Evolutionary conservation across 2,329 filamentous ascomycete genomes (phyloP), one percentile per base, ranked within the genome.

Genomic region (Colletotrichum sansevieriae): DNA sequence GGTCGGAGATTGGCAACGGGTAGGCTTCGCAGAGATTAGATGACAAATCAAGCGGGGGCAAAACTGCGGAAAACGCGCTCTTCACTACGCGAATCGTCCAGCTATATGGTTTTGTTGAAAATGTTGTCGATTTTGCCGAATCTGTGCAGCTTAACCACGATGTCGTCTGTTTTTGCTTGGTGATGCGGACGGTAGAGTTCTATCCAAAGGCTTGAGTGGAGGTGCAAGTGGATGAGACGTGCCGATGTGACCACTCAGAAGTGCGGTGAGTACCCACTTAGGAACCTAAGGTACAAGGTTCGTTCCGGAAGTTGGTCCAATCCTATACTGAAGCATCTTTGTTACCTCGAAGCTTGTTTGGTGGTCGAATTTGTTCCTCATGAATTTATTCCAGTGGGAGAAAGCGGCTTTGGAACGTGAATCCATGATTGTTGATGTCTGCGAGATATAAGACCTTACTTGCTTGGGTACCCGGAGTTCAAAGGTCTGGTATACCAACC

Each of bases 111-210:
- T 29, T 57, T 29, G 13, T 11, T 12, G 41, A 35, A 35, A 57
- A 29, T 22, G n/a, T 10, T 44, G 1, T 33, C 15, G 39, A 43
- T 6, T 18, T 25, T 11, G 25, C 37, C 43, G 63, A 29, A 39
- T 22, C 41, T 18, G 18, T 7, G 20, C 29, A 29, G 29, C 29
- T 29, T 1, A 18, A 25, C 13, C 47, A 47, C 29, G 18, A 22
- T 35, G 44, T 43, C 43, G 59, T 63, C 20, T 13, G 54, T 6
- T 52, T 37, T 63, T 47, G 64, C 29, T 59, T 49, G 37, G 57
- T 35, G 65, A 65, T 68, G 61, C 37, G 35, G 47, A 39, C 65
- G 61, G 61, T 46, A 59, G 52, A 18, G 46, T 68, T 29, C 47
- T n/a, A 29, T 58, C n/a, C 11, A 47, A 59, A 46, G 29, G 65